Base-by-base conservation (phyloP, 1,284 basidiomycete genomes). In the Microbotryum lychnidis-dioicae region DNA sequence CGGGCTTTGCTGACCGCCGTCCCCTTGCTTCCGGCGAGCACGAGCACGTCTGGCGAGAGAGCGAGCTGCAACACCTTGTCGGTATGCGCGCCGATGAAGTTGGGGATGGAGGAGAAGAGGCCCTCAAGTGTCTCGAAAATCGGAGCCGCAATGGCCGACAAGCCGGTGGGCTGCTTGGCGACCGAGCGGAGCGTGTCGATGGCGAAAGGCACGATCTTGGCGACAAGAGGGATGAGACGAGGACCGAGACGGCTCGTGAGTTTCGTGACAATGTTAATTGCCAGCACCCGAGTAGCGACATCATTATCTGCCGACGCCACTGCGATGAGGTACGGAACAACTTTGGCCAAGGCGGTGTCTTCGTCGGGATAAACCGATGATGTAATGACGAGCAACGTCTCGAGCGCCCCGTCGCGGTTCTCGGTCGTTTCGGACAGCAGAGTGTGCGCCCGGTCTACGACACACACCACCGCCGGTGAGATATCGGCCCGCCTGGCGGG, bases 151-250 rank as follows among this genome's bases (percentile, higher is more conserved):
- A 71, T 50, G 27, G 54, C 58, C 5, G 57, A 23, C 14, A 47
- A 23, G 6, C 60, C 60, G 2, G 46, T 27, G 18, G 48, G 42
- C 73, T 77, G 75, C 57, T 75, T 70, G 27, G 77, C 73, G 44
- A 75, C 74, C 58, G 79, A 76, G 20, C 77, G 78, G 50, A 86
- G 76, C 47, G 84, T 71, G 10, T 73, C 66, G 31, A 84, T 77
- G 62, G 82, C 83, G 56, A 83, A 79, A 8, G 81, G 76, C 37
- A 88, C 80, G 53, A 91, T 81, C n/a, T 82, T 79, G 59, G 84
- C 84, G 74, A 92, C 85, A 76, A 84, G 81, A 7, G 91, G 89
- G 56, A 96, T 89, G 54, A 89, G 79, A 0, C 91, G 84, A 23
- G 91, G 89, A 0, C 88, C 89, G n/a, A 93, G 81, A 58, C 84